Base-by-base conservation (phyloP, 441 rosid species). In the Gossypium trilobum region DNA sequence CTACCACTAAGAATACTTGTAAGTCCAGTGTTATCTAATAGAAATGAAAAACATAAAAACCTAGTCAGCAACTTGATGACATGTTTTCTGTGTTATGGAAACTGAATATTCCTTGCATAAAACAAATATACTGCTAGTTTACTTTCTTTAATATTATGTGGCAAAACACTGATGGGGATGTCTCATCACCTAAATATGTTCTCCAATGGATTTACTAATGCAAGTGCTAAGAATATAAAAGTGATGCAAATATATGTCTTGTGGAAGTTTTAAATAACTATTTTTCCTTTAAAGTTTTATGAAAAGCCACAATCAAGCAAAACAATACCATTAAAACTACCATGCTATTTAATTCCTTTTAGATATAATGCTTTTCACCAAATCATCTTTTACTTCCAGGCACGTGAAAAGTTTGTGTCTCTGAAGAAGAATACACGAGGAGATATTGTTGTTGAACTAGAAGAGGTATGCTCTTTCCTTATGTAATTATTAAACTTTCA, bases 381-480 rank as follows among this genome's bases (percentile, higher is more conserved):
- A 20, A 14, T 46, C 16, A 11, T 13, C 42, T 48, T 31, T 2
- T 50, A 25, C 77, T 82, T 75, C 58, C 81, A 93, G 97, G 89
- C 97, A 3, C 97, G 97, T 9, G 97, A 93, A 68, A 93, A 87
- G 77, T 89, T 89, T 85, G 91, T 87, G 29, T 89, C 98, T 48
- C 84, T 93, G 76, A 93, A 89, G 87, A 93, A 86, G 88, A 93
- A 79, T 83, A 82, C 97, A 57, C 83, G 85, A 67, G 90, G 81
- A 54, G 95, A 89, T 66, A 79, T 91, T 79, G 82, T 93, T 81
- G 89, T 90, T 22, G 95, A 86, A 79, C 81, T 89, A 67, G 98
- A 93, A 86, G 95, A 91, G 97, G 98, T 91, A 85, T 51, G 60
- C 46, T 65, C 51, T 58, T 36, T 67, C 16, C 29, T 60, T 71